phyloP scores from a whole-genome alignment of 2,329 filamentous ascomycete species.

The Pyrenophora tritici-repentis region DNA sequence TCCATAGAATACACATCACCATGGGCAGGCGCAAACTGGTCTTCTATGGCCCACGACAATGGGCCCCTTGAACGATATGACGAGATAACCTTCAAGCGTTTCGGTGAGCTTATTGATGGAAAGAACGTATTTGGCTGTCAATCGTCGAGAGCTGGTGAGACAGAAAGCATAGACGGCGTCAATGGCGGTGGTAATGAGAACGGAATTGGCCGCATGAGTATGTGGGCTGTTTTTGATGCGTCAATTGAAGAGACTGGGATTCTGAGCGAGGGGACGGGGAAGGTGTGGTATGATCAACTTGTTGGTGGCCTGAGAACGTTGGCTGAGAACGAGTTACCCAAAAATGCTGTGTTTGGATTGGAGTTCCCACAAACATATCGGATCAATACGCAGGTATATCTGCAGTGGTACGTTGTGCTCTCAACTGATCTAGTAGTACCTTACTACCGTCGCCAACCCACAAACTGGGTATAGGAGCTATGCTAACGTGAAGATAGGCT shows the following conservation, averaged over 20 bases:
- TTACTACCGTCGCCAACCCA: too few species aligned
- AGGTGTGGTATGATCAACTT: constrained; percentile 51
- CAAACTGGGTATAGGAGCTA: too few species aligned
- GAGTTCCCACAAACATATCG: constrained; percentile 46
- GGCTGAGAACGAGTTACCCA: constrained; percentile 36
- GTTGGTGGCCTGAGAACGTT: constrained; percentile 46
- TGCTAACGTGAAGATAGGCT: constrained; percentile 28
- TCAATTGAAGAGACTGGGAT: constrained; percentile 40
- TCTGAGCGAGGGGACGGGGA: constrained; percentile 45
- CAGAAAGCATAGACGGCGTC: neutral
- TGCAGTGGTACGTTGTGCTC: constrained; percentile 39
- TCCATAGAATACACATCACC: constrained; percentile 89
- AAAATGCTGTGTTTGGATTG: constrained; percentile 45
- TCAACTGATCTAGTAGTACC: neutral
- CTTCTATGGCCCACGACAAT: constrained; percentile 57
- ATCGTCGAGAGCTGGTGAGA: constrained; percentile 18
- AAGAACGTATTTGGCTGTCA: constrained; percentile 25
- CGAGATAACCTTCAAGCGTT: constrained; percentile 36
- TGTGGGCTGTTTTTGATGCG: constrained; percentile 40
- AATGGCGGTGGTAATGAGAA: constrained; percentile 24
- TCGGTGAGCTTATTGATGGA: constrained; percentile 33
- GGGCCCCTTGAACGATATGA: constrained; percentile 41
- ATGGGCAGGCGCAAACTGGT: constrained; percentile 83
- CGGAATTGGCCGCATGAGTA: constrained; percentile 32
- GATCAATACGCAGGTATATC: constrained; percentile 47